phyloP scores from a whole-genome alignment of 2,329 filamentous ascomycete species.

The Trichoderma atroviride region DNA sequence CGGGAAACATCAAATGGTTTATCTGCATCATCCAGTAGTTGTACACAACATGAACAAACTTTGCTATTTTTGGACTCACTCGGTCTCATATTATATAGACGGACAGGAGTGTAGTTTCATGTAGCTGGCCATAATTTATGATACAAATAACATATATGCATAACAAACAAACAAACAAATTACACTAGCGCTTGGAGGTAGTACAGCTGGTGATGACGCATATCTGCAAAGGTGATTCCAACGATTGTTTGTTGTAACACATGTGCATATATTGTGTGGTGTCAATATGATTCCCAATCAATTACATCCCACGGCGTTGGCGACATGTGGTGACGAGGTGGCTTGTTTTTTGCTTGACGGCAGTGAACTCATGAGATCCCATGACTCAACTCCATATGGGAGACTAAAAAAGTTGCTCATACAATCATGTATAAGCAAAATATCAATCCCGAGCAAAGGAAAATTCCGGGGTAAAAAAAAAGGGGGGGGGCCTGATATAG shows the following conservation, averaged over 20 bases:
- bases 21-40: constrained; percentile 22
- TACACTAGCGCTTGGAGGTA: neutral
- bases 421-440: neutral
- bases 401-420: neutral
- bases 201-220: neutral
- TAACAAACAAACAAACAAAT: neutral
- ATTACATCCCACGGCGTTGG: neutral
- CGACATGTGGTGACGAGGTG: neutral
- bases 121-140: constrained; percentile 17
- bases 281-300: neutral
- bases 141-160: constrained; percentile 7
- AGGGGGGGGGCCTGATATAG: neutral
- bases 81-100: constrained; percentile 7
- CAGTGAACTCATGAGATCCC: neutral
- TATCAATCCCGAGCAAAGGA: neutral
- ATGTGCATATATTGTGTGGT: neutral
- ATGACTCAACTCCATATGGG: neutral
- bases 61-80: neutral
- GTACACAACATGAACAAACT: neutral
- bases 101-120: neutral
- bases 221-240: neutral
- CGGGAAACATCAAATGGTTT: constrained; percentile 9
- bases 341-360: neutral
- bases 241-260: neutral
- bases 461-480: neutral